Percentiles rank a stretch among this genome's conserved stretches.
Conservation (phyloP, 1,139 yeast genomes). For the Blastobotrys persicus region DNA sequence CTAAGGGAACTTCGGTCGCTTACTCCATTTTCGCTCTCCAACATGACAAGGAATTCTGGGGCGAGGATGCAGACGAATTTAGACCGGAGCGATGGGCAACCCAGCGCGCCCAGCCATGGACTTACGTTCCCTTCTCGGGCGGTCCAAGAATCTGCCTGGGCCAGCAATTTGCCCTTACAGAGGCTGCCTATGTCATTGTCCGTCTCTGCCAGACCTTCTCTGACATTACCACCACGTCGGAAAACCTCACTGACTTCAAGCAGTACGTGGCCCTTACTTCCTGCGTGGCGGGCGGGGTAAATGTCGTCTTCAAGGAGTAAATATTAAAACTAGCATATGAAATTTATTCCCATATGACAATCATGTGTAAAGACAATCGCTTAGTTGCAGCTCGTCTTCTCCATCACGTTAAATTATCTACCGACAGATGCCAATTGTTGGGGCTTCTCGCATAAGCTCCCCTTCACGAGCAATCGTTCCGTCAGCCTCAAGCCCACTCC, state of each 20-base stretch:
- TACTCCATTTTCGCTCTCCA: slow-evolving; percentile 47
- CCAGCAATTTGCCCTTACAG: slow-evolving; percentile 59
- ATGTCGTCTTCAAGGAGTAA: slow-evolving; percentile 19
- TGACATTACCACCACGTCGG: slow-evolving; percentile 3
- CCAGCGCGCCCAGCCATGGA: slow-evolving; percentile 40
- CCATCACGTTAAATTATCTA: no score
- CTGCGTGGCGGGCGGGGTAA: slow-evolving; percentile 29
- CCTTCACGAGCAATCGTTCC: no score
- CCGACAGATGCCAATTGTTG: no score
- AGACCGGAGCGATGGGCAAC: slow-evolving; percentile 50
- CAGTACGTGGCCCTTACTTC: slow-evolving; percentile 27
- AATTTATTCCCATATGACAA: no score
- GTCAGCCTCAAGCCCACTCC: no score
- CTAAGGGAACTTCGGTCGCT: slow-evolving; percentile 48
- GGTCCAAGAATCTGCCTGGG: slow-evolving; percentile 62
- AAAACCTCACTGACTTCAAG: slow-evolving; percentile 12
- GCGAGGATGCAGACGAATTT: slow-evolving; percentile 47
- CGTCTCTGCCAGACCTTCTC: slow-evolving; percentile 40
- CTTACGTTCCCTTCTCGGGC: slow-evolving; percentile 55
- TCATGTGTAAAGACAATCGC: not conserved
- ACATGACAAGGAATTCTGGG: slow-evolving; percentile 44
- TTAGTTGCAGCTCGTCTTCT: no score
- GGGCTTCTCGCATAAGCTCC: no score
- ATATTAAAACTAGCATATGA: not conserved
- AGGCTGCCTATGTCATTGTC: slow-evolving; percentile 48